Base-by-base conservation (phyloP, 345 rosid species). In the Schrenkiella parvula region DNA sequence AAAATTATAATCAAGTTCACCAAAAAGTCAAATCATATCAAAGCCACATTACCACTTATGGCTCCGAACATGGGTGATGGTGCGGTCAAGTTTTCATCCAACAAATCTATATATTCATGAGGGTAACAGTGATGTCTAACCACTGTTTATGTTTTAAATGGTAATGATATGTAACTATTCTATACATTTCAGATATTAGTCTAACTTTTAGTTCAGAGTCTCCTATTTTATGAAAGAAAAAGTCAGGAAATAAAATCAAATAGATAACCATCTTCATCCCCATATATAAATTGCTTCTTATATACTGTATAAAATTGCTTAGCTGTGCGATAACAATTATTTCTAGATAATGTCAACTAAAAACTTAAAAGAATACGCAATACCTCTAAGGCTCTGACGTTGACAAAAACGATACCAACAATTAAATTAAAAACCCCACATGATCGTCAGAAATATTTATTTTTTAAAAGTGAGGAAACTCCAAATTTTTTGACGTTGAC, bases 381-480 rank as follows among this genome's bases (percentile, higher is more conserved):
- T 48, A 71, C 21, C 43, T 50, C 21, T 2, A 21, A 50, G 25
- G 28, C 46, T 58, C 58, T 46, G 5, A 69, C 56, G 46, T 22
- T 35, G 19, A 43, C 29, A 23, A 58, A 53, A 48, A 47, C 28
- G 31, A 11, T 17, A 47, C 47, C 31, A 59, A 19, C 74, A 26
- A 71, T 61, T 71, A 61, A 22, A 43, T 37, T 8, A 2, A 21
- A 59, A 61, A 5, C 26, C 37, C 56, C 70, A 72, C 64, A 53
- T 52, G 54, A 15, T 21, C 44, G 47, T 72, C 69, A 39, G 43
- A 61, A 18, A 29, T 51, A 18, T 39, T 28, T 14, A 19, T 52
- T 61, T 56, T 17, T 3, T n/a, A n/a, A 41, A 61, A 72, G 55
- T 62, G 34, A 52, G 26, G 17, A 52, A 38, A 41, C 19, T 48